Evolutionary conservation across 1,284 basidiomycete genomes (phyloP).

Genomic region (Irpex sp.): DNA sequence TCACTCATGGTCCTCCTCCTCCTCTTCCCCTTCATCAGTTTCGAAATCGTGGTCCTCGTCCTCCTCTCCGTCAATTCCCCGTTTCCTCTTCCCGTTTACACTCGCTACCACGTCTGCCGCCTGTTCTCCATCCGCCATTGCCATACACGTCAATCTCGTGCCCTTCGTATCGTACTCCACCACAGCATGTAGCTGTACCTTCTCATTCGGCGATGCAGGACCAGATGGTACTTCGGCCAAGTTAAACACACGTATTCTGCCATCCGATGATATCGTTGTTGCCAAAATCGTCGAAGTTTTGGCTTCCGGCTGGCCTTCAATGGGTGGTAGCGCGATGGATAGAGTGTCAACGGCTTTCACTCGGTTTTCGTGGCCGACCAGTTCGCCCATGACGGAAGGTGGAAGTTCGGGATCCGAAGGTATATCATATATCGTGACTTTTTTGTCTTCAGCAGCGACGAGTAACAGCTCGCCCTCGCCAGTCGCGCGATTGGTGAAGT

Average conservation of each 20-base stretch:
- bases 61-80: slow-evolving; percentile 24
- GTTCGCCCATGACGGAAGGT: slow-evolving; percentile 54
- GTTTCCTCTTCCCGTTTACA: slow-evolving; percentile 35
- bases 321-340: slow-evolving; percentile 45
- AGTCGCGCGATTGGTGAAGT: slow-evolving; percentile 59
- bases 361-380: slow-evolving; percentile 77
- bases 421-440: slow-evolving; percentile 70
- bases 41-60: slow-evolving; percentile 13
- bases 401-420: slow-evolving; percentile 35
- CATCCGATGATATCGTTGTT: slow-evolving; percentile 81
- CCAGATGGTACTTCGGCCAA: slow-evolving; percentile 43
- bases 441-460: slow-evolving; percentile 84
- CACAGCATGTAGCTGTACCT: slow-evolving; percentile 48
- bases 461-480: slow-evolving; percentile 66
- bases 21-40: slow-evolving; percentile 8
- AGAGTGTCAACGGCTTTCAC: slow-evolving; percentile 72
- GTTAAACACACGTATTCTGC: slow-evolving; percentile 79
- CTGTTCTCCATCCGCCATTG: slow-evolving; percentile 59
- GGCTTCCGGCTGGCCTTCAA: slow-evolving; percentile 17
- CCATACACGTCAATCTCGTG: slow-evolving; percentile 78
- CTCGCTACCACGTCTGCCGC: slow-evolving; percentile 9
- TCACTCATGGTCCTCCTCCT: slow-evolving; percentile 8
- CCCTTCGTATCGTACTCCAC: slow-evolving; percentile 81
- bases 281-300: slow-evolving; percentile 56
- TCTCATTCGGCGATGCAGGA: slow-evolving; percentile 19